These are phyloP conservation scores for Talaromyces sp. DNA, from an alignment of 2,329 filamentous ascomycete genomes.

Conservation along the genomic window DNA sequence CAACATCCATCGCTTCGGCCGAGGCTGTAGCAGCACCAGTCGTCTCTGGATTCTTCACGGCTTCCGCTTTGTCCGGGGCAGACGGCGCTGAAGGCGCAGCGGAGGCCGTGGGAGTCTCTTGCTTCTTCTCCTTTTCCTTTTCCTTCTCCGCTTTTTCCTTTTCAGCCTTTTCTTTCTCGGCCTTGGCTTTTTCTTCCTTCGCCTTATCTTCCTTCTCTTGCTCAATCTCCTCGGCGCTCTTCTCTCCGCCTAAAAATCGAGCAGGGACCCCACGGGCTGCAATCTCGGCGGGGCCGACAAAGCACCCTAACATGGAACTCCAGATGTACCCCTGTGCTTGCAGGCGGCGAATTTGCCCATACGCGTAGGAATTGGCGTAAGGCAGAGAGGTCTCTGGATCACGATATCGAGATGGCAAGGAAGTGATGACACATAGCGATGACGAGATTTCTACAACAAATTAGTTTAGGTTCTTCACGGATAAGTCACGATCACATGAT, in stretches of 20 bases:
- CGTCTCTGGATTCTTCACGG: too few species aligned
- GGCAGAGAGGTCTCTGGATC: constrained; percentile 83
- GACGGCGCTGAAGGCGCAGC: too few species aligned
- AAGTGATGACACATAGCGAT: constrained; percentile 78
- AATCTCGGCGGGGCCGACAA: constrained; percentile 67
- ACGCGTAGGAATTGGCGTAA: constrained; percentile 78
- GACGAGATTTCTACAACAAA: constrained; percentile 43
- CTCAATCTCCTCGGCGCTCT: not conserved
- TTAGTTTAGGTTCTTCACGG: constrained; percentile 16
- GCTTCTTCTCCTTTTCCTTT: not conserved
- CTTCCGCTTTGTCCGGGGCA: not conserved
- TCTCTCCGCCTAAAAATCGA: constrained; percentile 59
- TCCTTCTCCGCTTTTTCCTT: not conserved
- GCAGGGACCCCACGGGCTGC: constrained; percentile 76
- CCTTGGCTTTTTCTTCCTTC: not conserved
- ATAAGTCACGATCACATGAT: too few species aligned
- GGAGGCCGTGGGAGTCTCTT: too few species aligned
- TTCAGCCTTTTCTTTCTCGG: not conserved
- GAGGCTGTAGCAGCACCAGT: not conserved
- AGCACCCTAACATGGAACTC: constrained; percentile 79
- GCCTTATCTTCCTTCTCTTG: not conserved
- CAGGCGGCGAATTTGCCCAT: constrained; percentile 74
- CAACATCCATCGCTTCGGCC: constrained; percentile 22
- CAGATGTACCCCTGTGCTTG: constrained; percentile 75
- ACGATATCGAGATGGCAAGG: constrained; percentile 75